Evolutionary conservation across 2,329 filamentous ascomycete species (phyloP).

Genomic region (Allantophomopsis cytisporea): DNA sequence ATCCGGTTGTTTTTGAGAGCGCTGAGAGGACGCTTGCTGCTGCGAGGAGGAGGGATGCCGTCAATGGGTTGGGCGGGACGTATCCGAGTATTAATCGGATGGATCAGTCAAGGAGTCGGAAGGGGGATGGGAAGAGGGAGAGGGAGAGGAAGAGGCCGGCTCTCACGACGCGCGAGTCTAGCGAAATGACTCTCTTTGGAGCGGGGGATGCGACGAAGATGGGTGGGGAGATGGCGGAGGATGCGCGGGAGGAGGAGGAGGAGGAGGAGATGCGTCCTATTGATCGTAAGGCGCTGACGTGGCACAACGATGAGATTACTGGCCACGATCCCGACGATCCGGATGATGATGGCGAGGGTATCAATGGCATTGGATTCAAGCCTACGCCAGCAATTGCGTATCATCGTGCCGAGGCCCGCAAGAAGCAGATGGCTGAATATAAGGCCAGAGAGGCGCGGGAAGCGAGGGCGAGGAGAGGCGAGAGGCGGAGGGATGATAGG

Average conservation of each 20-base stretch:
- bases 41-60: neutral
- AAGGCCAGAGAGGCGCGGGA: conserved; percentile 46
- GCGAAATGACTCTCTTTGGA: neutral
- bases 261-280: neutral
- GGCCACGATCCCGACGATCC: conserved; percentile 50
- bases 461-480: conserved; percentile 39
- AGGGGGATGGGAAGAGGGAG: too few relatives aligned
- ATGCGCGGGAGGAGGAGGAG: too few relatives aligned
- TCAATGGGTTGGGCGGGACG: conserved; percentile 6
- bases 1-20: conserved; percentile 14
- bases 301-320: conserved; percentile 57
- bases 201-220: conserved; percentile 1
- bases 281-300: conserved; percentile 43
- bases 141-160: conserved; percentile 1
- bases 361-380: conserved; percentile 55
- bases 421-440: conserved; percentile 49
- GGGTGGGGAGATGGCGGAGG: conserved; percentile 2
- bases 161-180: neutral
- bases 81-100: conserved; percentile 16
- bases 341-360: conserved; percentile 53
- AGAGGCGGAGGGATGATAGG: conserved; percentile 25
- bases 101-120: neutral
- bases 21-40: neutral
- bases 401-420: conserved; percentile 39
- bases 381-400: conserved; percentile 48